Evolutionary conservation across 2,329 filamentous ascomycete species (phyloP).

Genomic region (Shiraia bambusicola): DNA sequence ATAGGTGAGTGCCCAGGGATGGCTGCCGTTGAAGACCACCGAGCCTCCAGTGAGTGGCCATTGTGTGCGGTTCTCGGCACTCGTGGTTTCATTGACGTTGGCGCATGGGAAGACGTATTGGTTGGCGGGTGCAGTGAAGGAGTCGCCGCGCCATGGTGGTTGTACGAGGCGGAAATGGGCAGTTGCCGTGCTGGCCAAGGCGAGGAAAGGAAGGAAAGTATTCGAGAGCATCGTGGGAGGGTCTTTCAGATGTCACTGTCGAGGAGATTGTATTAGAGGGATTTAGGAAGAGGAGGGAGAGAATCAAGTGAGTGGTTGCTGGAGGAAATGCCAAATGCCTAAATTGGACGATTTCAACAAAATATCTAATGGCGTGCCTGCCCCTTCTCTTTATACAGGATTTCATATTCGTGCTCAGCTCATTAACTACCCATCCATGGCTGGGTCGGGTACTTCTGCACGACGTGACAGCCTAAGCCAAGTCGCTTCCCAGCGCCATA

Average conservation of each 20-base stretch:
- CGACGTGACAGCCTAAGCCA: too few species aligned
- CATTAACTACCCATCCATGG: too few species aligned
- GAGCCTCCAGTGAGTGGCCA: slow-evolving; percentile 51
- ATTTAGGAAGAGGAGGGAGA: not conserved
- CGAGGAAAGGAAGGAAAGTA: slow-evolving; percentile 19
- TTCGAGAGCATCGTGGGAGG: slow-evolving; percentile 23
- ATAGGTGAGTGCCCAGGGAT: slow-evolving; percentile 49
- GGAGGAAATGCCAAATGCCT: not conserved
- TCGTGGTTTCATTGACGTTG: slow-evolving; percentile 42
- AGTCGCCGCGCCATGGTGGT: slow-evolving; percentile 48
- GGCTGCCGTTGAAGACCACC: slow-evolving; percentile 44
- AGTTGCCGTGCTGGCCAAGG: slow-evolving; percentile 36
- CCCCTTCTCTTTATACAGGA: slow-evolving; percentile 10
- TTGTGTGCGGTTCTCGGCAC: slow-evolving; percentile 46
- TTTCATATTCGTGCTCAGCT: too few species aligned
- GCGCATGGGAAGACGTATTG: slow-evolving; percentile 48
- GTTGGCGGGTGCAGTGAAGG: slow-evolving; percentile 39
- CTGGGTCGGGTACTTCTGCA: too few species aligned
- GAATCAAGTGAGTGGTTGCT: not conserved
- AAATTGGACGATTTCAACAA: not conserved
- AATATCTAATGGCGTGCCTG: slow-evolving; percentile 4
- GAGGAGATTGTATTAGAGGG: not conserved
- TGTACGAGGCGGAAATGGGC: slow-evolving; percentile 49
- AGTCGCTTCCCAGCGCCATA: slow-evolving; percentile 7
- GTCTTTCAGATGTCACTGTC: not conserved